A percentile compares a stretch with the other conserved stretches of the same genome.
Evolutionary conservation across 1,139 yeast species (phyloP).

Genomic region (Protomyces macrosporus): DNA sequence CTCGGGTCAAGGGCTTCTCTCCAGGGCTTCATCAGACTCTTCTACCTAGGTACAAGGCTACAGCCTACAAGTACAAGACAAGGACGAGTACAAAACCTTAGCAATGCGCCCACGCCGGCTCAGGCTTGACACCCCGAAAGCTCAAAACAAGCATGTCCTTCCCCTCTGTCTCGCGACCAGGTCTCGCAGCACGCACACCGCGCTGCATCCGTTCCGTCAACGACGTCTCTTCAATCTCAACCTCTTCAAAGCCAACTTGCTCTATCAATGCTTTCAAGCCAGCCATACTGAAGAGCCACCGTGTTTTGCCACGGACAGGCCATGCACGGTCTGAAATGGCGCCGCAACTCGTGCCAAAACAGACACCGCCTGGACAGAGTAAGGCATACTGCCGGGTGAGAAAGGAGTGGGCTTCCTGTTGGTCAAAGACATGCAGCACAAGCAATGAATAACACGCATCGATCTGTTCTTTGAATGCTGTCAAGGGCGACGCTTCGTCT

Average conservation of each 20-base stretch:
- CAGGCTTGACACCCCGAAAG: background rate
- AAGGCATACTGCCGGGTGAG: background rate
- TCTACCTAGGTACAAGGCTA: no score
- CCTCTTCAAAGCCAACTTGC: background rate
- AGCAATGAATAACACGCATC: background rate
- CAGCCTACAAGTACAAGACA: no score
- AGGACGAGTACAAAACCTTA: background rate
- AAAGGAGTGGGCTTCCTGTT: background rate
- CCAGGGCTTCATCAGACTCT: no score
- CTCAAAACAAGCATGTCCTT: background rate
- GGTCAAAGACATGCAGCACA: background rate
- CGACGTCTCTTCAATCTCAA: background rate
- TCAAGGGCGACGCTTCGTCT: background rate
- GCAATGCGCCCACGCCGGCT: background rate
- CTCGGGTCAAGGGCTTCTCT: no score
- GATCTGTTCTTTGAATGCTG: background rate
- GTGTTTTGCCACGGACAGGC: background rate
- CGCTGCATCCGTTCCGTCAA: background rate
- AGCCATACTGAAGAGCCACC: background rate
- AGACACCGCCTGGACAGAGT: background rate
- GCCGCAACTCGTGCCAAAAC: background rate
- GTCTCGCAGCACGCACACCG: no score
- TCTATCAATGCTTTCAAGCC: background rate
- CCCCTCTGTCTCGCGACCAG: background rate
- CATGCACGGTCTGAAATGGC: background rate